phyloP scores from a whole-genome alignment of 768 basidiomycete genomes.

The Cyclocybe aegerita region DNA sequence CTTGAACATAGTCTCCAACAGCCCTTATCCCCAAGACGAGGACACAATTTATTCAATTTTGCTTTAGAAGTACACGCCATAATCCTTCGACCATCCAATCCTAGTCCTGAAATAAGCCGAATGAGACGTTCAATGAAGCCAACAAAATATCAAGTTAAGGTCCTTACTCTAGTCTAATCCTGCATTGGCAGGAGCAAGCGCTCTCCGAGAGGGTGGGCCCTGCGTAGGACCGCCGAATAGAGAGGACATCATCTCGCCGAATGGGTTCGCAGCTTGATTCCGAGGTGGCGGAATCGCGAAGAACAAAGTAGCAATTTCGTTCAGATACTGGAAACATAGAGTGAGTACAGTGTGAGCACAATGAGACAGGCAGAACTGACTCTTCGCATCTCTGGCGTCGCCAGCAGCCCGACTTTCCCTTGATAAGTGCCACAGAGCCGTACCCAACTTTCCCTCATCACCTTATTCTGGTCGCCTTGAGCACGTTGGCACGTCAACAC shows the following conservation, averaged over 20 bases:
- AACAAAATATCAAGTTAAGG: background rate
- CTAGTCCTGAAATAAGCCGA: too few relatives aligned
- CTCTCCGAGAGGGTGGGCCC: conserved; percentile 36
- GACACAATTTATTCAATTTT: too few relatives aligned
- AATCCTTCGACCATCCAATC: too few relatives aligned
- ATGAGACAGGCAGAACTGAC: conserved; percentile 37
- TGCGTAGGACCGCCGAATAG: conserved; percentile 75
- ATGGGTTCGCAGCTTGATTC: conserved; percentile 68
- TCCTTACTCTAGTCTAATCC: conserved; percentile 42
- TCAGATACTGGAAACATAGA: conserved; percentile 47
- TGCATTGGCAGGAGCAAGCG: conserved; percentile 42
- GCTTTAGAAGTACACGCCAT: too few relatives aligned
- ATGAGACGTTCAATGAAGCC: background rate
- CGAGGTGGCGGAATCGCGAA: conserved; percentile 87
- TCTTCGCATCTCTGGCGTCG: conserved; percentile 59
- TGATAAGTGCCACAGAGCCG: conserved; percentile 84
- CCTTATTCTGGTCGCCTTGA: conserved; percentile 75
- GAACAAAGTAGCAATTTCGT: conserved; percentile 71
- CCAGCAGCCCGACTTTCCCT: conserved; percentile 62
- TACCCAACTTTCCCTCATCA: conserved; percentile 81
- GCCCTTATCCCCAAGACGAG: too few relatives aligned
- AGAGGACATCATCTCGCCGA: conserved; percentile 87
- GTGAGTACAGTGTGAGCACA: background rate
- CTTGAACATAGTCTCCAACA: too few relatives aligned
- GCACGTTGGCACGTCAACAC: conserved; percentile 87